These are phyloP conservation scores for Coniochaeta sp. DNA, from an alignment of 2,329 filamentous ascomycete genomes.

Conservation along the genomic window DNA sequence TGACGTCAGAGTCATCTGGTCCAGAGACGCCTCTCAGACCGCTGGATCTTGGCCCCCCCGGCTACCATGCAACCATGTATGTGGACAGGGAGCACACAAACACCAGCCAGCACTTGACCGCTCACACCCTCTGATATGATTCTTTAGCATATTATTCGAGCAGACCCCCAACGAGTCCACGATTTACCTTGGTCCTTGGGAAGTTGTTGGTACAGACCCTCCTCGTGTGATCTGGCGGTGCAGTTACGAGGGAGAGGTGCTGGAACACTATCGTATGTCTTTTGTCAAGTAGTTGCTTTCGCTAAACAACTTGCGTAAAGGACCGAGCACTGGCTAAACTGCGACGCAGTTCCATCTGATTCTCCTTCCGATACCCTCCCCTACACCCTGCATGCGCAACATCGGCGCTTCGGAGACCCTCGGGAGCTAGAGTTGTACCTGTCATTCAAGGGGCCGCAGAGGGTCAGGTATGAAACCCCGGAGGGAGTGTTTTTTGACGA, in stretches of 20 bases:
- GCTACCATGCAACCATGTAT: constrained; percentile 48
- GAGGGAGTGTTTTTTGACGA: constrained; percentile 43
- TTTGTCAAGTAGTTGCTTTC: neutral
- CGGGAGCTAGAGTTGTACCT: constrained; percentile 42
- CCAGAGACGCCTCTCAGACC: constrained; percentile 32
- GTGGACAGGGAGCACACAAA: neutral
- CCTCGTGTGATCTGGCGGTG: constrained; percentile 46
- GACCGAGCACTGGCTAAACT: constrained; percentile 5
- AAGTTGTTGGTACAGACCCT: constrained; percentile 37
- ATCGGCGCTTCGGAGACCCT: constrained; percentile 42
- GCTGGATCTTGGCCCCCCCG: constrained; percentile 44
- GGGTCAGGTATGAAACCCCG: constrained; percentile 38
- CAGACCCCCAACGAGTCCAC: constrained; percentile 40
- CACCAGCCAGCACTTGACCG: neutral
- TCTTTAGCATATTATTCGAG: constrained; percentile 39
- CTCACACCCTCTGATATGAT: neutral
- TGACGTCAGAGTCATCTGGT: constrained; percentile 30
- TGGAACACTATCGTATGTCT: constrained; percentile 42
- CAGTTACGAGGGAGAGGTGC: constrained; percentile 42
- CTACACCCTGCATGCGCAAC: constrained; percentile 41
- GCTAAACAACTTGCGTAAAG: neutral
- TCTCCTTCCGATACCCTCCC: constrained; percentile 36
- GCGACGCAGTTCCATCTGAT: constrained; percentile 35
- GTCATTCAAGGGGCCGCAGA: constrained; percentile 38
- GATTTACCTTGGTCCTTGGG: constrained; percentile 46